A percentile compares a stretch with the other conserved stretches of the same genome.
Conservation (phyloP, 306 rosid genomes). For the Sindora glabra region DNA sequence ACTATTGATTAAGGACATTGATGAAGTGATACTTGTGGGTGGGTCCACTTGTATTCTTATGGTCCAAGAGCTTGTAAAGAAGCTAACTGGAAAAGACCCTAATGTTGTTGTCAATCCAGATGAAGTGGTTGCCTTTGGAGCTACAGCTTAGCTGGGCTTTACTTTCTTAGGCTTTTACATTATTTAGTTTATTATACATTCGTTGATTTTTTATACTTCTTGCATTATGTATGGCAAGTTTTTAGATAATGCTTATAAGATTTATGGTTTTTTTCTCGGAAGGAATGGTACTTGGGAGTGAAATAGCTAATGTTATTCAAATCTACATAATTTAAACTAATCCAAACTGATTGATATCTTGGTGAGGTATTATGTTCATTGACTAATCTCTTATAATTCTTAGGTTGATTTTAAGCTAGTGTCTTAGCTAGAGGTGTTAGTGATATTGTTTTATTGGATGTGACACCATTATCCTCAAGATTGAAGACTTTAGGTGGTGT, state of each 20-base stretch:
- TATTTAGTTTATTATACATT: neutral
- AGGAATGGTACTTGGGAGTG: too few relatives aligned
- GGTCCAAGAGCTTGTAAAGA: slow-evolving; percentile 84
- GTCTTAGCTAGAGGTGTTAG: slow-evolving; percentile 87
- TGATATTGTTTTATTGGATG: slow-evolving; percentile 86
- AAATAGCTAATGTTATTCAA: too few relatives aligned
- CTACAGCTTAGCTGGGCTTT: slow-evolving; percentile 79
- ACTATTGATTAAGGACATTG: slow-evolving; percentile 69
- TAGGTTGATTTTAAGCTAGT: slow-evolving; percentile 54
- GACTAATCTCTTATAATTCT: neutral
- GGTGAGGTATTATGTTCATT: neutral
- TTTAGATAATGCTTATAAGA: too few relatives aligned
- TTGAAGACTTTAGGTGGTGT: slow-evolving; percentile 90
- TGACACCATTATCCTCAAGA: slow-evolving; percentile 74
- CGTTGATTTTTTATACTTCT: neutral
- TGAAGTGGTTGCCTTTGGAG: slow-evolving; percentile 95
- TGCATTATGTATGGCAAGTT: too few relatives aligned
- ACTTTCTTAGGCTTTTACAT: neutral
- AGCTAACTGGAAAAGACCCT: slow-evolving; percentile 80
- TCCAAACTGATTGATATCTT: neutral
- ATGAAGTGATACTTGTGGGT: slow-evolving; percentile 91
- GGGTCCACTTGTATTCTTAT: slow-evolving; percentile 94
- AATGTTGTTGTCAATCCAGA: slow-evolving; percentile 91
- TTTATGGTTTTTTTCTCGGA: too few relatives aligned
- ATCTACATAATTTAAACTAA: too few relatives aligned